Conservation (phyloP, 1,139 yeast species). For the Kazachstania sp. region DNA sequence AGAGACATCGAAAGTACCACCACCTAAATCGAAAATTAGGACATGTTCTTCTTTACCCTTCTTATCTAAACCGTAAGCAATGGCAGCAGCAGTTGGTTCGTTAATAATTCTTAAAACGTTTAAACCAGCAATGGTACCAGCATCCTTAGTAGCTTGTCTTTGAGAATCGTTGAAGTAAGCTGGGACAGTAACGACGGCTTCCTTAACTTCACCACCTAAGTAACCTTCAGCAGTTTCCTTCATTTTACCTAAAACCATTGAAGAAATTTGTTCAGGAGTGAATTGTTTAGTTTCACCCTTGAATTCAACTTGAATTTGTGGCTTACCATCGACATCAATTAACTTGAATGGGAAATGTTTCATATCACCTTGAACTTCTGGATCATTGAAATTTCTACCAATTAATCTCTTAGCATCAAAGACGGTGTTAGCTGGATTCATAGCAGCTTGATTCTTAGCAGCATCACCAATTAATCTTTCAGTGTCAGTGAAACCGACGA, state of each 20-base stretch:
- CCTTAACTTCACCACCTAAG: constrained; percentile 85
- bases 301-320: constrained; percentile 90
- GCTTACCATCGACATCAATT: constrained; percentile 78
- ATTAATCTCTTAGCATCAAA: constrained; percentile 98
- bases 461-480: constrained; percentile 99
- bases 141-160: constrained; percentile 98
- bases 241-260: constrained; percentile 96
- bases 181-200: constrained; percentile 95
- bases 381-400: constrained; percentile 89
- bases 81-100: constrained; percentile 99
- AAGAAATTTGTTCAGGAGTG: constrained; percentile 95
- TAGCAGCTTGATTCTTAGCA: constrained; percentile 98
- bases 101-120: constrained; percentile 94
- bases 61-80: constrained; percentile 98
- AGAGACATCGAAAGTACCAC: constrained; percentile 99
- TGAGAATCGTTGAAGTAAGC: constrained; percentile 98
- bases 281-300: constrained; percentile 88
- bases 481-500: constrained; percentile 95
- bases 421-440: constrained; percentile 95
- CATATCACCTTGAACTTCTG: constrained; percentile 89
- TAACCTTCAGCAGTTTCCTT: constrained; percentile 96
- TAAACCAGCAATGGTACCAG: constrained; percentile 96
- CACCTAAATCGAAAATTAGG: constrained; percentile 94
- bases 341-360: constrained; percentile 98
- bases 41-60: constrained; percentile 80